Percentiles rank a stretch among this genome's conserved stretches.
Evolutionary conservation across 306 rosid species (phyloP).

Genomic region (Sphenostylis stenocarpa): DNA sequence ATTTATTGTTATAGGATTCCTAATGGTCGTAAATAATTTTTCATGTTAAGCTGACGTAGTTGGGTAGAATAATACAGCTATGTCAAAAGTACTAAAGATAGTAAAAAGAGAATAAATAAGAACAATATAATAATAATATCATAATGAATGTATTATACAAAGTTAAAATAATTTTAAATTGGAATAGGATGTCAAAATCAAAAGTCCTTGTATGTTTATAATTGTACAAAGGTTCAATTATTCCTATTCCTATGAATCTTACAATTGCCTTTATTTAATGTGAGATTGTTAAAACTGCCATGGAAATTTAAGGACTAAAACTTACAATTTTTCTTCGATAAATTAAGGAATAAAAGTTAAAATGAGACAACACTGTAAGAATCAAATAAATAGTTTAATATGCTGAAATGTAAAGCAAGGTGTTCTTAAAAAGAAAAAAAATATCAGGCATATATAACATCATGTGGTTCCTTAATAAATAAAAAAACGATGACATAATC

Average conservation of each 20-base stretch:
- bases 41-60: too few species aligned
- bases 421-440: neutral
- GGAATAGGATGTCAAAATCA: neutral
- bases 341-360: too few species aligned
- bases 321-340: too few species aligned
- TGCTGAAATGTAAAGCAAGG: neutral
- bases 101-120: neutral
- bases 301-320: too few species aligned
- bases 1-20: neutral
- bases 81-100: neutral
- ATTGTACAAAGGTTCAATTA: neutral
- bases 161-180: neutral
- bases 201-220: neutral
- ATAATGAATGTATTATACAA: neutral
- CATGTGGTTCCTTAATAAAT: neutral
- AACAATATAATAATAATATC: neutral
- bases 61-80: too few species aligned
- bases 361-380: too few species aligned
- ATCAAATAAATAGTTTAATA: too few species aligned
- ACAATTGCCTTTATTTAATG: too few species aligned
- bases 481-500: neutral
- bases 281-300: too few species aligned
- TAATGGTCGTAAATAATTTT: too few species aligned
- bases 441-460: neutral
- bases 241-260: too few species aligned